Evolutionary conservation across 441 rosid species (phyloP).

Genomic region (Erodium chrysanthum): DNA sequence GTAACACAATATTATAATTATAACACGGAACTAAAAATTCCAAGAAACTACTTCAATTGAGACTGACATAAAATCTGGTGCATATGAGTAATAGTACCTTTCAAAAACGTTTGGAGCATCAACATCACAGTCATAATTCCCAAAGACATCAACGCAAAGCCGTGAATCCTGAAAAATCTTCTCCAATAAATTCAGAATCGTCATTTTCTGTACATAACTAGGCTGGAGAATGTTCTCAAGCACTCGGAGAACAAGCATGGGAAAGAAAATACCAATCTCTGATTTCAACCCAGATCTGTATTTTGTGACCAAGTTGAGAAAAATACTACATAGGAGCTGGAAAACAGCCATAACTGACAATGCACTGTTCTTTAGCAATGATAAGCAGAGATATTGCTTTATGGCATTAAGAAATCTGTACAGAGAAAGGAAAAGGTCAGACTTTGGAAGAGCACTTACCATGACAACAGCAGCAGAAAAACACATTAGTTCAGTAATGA

Average conservation of each 20-base stretch:
- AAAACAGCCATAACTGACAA: no score
- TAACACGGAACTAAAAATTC: no score
- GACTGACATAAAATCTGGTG: no score
- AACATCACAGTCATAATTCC: slow-evolving; percentile 89
- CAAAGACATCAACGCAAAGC: slow-evolving; percentile 72
- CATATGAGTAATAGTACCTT: slow-evolving; percentile 41
- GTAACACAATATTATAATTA: no score
- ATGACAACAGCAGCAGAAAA: no score
- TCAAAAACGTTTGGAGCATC: slow-evolving; percentile 88
- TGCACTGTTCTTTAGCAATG: slow-evolving; percentile 87
- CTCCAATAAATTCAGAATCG: slow-evolving; percentile 75
- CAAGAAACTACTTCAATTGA: no score
- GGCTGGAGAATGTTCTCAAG: slow-evolving; percentile 98
- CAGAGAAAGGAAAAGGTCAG: slow-evolving; percentile 10
- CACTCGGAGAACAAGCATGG: no score
- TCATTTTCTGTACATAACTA: slow-evolving; percentile 94
- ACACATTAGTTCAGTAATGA: no score
- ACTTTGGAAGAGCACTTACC: no score
- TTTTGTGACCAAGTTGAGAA: slow-evolving; percentile 57
- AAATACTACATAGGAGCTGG: slow-evolving; percentile 90
- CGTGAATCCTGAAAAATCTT: slow-evolving; percentile 67
- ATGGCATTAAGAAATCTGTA: slow-evolving; percentile 83
- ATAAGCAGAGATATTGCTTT: slow-evolving; percentile 81
- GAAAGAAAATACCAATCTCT: slow-evolving; percentile 91
- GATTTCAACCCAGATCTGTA: slow-evolving; percentile 76